Conservation (phyloP, 306 rosid species). For the Parietaria judaica region DNA sequence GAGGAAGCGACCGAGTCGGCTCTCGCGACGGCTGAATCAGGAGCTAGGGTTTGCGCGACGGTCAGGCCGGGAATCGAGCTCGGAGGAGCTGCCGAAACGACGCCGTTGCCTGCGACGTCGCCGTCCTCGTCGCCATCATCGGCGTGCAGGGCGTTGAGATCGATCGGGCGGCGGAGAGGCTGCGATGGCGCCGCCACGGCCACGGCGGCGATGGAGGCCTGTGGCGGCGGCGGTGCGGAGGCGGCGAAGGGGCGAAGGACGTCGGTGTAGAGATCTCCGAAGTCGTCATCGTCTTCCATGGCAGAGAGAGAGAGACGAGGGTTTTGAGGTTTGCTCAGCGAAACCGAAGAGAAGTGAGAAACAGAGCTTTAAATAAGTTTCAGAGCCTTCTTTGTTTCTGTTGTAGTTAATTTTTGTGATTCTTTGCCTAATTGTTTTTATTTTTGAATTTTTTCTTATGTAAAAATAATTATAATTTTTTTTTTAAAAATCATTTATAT, state of each 20-base stretch:
- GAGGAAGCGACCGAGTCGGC: conserved; percentile 10
- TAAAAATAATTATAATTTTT: too few relatives aligned
- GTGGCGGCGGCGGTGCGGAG: conserved; percentile 28
- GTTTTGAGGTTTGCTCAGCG: conserved; percentile 27
- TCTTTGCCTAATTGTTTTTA: too few relatives aligned
- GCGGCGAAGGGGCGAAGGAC: conserved; percentile 65
- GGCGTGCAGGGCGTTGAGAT: conserved; percentile 52
- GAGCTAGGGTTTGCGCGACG: conserved; percentile 29
- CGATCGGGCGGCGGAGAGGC: conserved; percentile 39
- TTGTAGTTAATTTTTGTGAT: too few relatives aligned
- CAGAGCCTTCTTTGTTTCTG: too few relatives aligned
- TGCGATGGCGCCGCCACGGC: conserved; percentile 12
- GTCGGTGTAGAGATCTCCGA: conserved; percentile 96
- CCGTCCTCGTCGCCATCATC: conserved; percentile 23
- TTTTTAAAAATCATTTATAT: too few relatives aligned
- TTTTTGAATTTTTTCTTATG: too few relatives aligned
- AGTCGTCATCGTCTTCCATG: conserved; percentile 99
- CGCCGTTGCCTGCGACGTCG: conserved; percentile 11
- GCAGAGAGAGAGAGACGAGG: conserved; percentile 4
- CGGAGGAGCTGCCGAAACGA: conserved; percentile 24
- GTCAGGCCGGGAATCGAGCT: conserved; percentile 26
- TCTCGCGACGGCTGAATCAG: conserved; percentile 9
- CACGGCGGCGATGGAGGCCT: conserved; percentile 22
- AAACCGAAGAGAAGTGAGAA: neutral
- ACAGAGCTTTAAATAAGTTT: too few relatives aligned